Conservation (phyloP, 306 rosid species). For the Abrus pulchellus region DNA sequence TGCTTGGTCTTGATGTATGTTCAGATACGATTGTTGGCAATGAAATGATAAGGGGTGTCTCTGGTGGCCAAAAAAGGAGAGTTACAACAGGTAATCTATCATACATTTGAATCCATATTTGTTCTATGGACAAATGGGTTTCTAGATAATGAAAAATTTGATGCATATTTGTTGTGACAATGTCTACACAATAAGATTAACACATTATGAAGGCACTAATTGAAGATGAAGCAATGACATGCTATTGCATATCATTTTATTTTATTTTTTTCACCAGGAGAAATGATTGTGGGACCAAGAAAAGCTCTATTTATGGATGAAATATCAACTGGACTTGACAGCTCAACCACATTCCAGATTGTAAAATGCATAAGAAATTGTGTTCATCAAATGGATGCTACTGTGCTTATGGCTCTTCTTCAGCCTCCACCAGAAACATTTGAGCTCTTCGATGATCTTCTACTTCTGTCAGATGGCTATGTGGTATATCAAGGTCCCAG, state of each 20-base stretch:
- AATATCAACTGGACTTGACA: conserved; percentile 94
- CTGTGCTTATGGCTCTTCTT: conserved; percentile 84
- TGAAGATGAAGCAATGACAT: conserved; percentile 34
- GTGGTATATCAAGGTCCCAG: conserved; percentile 87
- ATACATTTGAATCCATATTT: background rate
- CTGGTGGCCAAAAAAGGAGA: conserved; percentile 95
- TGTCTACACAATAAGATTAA: conserved; percentile 21
- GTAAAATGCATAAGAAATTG: conserved; percentile 81
- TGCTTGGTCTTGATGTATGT: conserved; percentile 87
- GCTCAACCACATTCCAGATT: conserved; percentile 87
- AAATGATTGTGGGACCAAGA: conserved; percentile 94
- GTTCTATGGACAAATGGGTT: background rate
- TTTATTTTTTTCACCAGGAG: conserved; percentile 62
- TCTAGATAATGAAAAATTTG: conserved; percentile 5
- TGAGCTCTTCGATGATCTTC: conserved; percentile 85
- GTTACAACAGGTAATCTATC: conserved; percentile 82
- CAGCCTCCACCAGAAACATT: conserved; percentile 97
- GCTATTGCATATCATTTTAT: conserved; percentile 16
- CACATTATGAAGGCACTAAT: background rate
- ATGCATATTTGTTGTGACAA: background rate
- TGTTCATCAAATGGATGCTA: conserved; percentile 89
- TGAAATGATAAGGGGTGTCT: conserved; percentile 87
- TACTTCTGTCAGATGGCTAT: conserved; percentile 78
- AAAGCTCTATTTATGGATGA: conserved; percentile 90
- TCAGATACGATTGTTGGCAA: conserved; percentile 84